phyloP scores from a whole-genome alignment of 768 basidiomycete genomes.

The Dendrothele bispora region DNA sequence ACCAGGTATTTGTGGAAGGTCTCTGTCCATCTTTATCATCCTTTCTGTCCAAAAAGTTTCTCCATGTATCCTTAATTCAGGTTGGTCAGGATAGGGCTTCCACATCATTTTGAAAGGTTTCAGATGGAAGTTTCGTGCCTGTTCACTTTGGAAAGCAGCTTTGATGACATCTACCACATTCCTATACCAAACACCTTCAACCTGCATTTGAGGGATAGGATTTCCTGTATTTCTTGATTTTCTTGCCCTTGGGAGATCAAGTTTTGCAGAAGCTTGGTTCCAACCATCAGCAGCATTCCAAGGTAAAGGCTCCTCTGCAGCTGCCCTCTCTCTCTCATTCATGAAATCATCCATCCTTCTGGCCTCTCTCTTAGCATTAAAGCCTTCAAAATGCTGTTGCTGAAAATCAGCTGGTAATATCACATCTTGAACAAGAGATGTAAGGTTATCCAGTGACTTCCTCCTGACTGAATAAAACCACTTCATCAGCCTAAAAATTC shows the following conservation, averaged over 20 bases:
- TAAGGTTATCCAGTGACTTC: neutral
- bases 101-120: slow-evolving; percentile 9
- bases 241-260: slow-evolving; percentile 10
- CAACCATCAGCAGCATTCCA: neutral
- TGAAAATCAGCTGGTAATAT: neutral
- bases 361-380: neutral
- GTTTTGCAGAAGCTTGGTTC: neutral
- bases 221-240: slow-evolving; percentile 9
- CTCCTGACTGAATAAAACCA: neutral
- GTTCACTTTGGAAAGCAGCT: neutral
- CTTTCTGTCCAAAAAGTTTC: neutral
- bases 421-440: neutral
- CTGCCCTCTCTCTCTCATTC: too few relatives aligned
- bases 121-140: neutral
- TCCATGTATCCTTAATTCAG: neutral
- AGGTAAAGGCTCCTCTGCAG: neutral
- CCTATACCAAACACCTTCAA: slow-evolving; percentile 11
- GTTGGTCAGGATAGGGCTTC: neutral
- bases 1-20: too few relatives aligned
- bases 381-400: neutral
- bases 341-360: neutral
- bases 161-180: slow-evolving; percentile 9
- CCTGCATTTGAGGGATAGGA: slow-evolving; percentile 17
- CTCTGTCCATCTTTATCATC: neutral
- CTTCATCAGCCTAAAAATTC: neutral